Evolutionary conservation across 495 filamentous ascomycete species (phyloP).

Genomic region (Rhizodiscina lignyota): DNA sequence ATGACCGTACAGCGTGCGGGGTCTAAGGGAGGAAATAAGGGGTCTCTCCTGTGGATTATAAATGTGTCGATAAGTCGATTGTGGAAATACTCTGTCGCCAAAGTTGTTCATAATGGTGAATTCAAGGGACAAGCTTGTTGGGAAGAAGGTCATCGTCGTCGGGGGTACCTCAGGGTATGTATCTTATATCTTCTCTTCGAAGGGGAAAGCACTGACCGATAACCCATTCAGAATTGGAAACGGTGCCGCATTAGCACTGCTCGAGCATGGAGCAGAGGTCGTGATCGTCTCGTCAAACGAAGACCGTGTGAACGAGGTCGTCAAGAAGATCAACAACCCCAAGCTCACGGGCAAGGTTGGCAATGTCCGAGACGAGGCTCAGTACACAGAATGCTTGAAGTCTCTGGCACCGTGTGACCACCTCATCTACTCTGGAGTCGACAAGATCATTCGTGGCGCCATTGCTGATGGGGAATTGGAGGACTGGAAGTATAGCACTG

Average conservation of each 20-base stretch:
- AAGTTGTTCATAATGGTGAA: background rate
- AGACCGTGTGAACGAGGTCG: slow-evolving; percentile 15
- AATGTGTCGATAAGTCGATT: no score
- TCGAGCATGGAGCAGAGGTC: slow-evolving; percentile 7
- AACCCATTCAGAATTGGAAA: slow-evolving; percentile 2
- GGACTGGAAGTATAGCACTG: slow-evolving; percentile 20
- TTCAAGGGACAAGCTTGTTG: background rate
- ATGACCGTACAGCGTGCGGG: no score
- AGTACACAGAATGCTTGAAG: slow-evolving; percentile 18
- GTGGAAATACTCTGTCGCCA: no score
- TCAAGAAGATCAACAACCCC: slow-evolving; percentile 13
- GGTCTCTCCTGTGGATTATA: no score
- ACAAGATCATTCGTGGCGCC: slow-evolving; percentile 26
- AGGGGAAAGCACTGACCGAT: background rate
- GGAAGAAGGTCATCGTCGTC: background rate
- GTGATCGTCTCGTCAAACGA: slow-evolving; percentile 8
- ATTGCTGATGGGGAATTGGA: slow-evolving; percentile 22
- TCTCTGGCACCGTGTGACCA: slow-evolving; percentile 24
- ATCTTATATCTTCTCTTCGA: background rate
- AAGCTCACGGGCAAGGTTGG: slow-evolving; percentile 16
- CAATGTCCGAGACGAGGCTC: slow-evolving; percentile 23
- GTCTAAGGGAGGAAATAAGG: no score
- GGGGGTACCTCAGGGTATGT: slow-evolving; percentile 1
- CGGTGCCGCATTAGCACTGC: slow-evolving; percentile 5
- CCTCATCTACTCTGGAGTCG: slow-evolving; percentile 27